A percentile compares a stretch with the other conserved stretches of the same genome.
Evolutionary conservation across 2,329 filamentous ascomycete genomes (phyloP).

Genomic region (Alternaria hordeiaustralica): DNA sequence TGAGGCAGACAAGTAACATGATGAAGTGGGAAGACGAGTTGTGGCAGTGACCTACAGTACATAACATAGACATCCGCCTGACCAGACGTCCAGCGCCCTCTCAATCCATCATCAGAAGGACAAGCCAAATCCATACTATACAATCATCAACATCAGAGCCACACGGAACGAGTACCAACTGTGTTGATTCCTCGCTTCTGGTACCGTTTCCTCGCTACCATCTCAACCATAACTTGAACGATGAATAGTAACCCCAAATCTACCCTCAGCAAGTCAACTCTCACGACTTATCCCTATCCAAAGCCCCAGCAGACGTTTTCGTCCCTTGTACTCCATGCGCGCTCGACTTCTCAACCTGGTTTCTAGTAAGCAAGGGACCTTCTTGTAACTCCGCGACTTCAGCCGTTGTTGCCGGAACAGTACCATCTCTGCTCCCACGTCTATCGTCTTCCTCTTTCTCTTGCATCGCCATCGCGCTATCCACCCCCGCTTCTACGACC

Average conservation of each 20-base stretch:
- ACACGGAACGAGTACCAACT: neutral
- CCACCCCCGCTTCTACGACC: neutral
- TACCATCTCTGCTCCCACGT: neutral
- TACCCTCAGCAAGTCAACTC: neutral
- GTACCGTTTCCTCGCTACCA: neutral
- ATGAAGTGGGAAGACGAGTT: neutral
- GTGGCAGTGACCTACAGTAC: neutral
- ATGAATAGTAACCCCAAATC: neutral
- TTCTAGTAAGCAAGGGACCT: neutral
- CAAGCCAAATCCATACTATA: neutral
- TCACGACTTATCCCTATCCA: conserved; percentile 2
- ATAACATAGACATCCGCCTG: neutral
- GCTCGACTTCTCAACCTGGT: neutral
- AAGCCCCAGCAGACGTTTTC: neutral
- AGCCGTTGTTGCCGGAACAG: neutral
- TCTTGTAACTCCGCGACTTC: neutral
- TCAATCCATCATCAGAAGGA: neutral
- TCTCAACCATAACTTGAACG: neutral
- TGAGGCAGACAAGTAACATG: neutral
- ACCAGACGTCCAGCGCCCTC: neutral
- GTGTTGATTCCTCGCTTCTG: neutral
- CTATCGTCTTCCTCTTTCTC: neutral
- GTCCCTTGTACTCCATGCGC: neutral
- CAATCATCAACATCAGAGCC: neutral
- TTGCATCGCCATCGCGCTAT: neutral